These are phyloP conservation scores for Hondaea fermentalgiana DNA, from an alignment of 108 stramenopile species.

Conservation along the genomic window DNA sequence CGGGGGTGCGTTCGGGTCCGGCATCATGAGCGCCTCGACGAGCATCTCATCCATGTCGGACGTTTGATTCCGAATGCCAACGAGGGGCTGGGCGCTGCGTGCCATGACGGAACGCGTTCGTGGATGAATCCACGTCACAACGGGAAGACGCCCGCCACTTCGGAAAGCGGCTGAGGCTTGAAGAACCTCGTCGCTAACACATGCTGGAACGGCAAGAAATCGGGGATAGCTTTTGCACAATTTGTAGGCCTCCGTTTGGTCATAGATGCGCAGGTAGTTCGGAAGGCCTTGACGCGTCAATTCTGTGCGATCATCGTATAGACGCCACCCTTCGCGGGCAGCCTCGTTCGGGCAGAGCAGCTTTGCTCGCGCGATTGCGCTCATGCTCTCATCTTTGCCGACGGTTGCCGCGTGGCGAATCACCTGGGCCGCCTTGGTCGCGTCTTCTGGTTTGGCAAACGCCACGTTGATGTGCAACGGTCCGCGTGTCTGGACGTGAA, in stretches of 20 bases:
- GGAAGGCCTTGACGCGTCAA: neutral
- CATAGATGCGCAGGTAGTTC: neutral
- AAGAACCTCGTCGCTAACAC: neutral
- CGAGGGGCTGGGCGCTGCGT: constrained; percentile 35
- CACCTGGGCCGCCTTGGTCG: neutral
- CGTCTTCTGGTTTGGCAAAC: neutral
- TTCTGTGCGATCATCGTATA: neutral
- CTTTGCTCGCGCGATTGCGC: neutral
- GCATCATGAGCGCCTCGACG: neutral
- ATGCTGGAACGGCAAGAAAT: neutral
- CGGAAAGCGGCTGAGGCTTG: constrained; percentile 27
- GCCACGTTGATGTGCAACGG: neutral
- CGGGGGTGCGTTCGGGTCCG: constrained; percentile 19
- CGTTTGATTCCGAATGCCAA: constrained; percentile 31
- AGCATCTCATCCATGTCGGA: neutral
- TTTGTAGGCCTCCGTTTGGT: neutral
- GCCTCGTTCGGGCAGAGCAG: neutral
- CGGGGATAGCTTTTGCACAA: neutral
- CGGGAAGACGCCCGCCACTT: constrained; percentile 31
- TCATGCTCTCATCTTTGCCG: neutral
- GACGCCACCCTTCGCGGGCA: neutral
- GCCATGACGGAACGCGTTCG: constrained; percentile 34
- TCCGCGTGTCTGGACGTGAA: neutral
- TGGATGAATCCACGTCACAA: constrained; percentile 41
- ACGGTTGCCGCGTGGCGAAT: neutral